Evolutionary conservation across 2,329 filamentous ascomycete genomes (phyloP).

Genomic region (Verticillium isaacii): DNA sequence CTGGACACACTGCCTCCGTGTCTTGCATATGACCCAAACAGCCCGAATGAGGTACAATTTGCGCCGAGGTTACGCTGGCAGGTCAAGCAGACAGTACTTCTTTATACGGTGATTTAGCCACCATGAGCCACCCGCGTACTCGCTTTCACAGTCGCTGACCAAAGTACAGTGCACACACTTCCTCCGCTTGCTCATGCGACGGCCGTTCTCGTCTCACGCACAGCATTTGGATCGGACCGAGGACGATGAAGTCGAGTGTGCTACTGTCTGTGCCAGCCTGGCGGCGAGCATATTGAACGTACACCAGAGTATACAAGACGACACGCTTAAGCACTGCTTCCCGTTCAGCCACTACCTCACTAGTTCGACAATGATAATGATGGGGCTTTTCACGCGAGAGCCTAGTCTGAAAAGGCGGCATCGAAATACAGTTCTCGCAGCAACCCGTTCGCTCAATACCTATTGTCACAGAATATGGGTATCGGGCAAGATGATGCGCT

Average conservation of each 20-base stretch:
- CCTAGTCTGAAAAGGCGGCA: slow-evolving; percentile 2
- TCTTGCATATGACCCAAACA: slow-evolving; percentile 1
- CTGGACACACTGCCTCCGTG: slow-evolving; percentile 3
- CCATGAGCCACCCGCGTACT: not conserved
- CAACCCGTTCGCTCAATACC: slow-evolving; percentile 4
- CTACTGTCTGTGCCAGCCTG: slow-evolving; percentile 5
- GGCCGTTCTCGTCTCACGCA: not conserved
- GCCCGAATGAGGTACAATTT: slow-evolving; percentile 1
- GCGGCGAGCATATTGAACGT: slow-evolving; percentile 6
- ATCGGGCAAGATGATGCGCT: slow-evolving; percentile 8
- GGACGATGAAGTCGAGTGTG: slow-evolving; percentile 5
- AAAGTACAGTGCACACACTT: slow-evolving; percentile 1
- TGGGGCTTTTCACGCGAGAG: slow-evolving; percentile 1
- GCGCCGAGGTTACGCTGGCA: slow-evolving; percentile 4
- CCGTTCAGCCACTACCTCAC: slow-evolving; percentile 8
- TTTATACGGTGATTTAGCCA: slow-evolving; percentile 4
- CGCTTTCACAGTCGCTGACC: not conserved
- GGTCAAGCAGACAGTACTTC: slow-evolving; percentile 7
- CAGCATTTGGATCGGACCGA: not conserved
- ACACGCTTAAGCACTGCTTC: slow-evolving; percentile 8
- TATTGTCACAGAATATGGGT: slow-evolving; percentile 10
- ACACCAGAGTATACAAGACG: slow-evolving; percentile 4
- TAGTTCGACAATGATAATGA: slow-evolving; percentile 8
- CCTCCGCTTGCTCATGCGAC: slow-evolving; percentile 5
- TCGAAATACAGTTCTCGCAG: slow-evolving; percentile 1